These are phyloP conservation scores for Tephrocybe sp. DNA, from an alignment of 768 basidiomycete species.

Conservation along the genomic window DNA sequence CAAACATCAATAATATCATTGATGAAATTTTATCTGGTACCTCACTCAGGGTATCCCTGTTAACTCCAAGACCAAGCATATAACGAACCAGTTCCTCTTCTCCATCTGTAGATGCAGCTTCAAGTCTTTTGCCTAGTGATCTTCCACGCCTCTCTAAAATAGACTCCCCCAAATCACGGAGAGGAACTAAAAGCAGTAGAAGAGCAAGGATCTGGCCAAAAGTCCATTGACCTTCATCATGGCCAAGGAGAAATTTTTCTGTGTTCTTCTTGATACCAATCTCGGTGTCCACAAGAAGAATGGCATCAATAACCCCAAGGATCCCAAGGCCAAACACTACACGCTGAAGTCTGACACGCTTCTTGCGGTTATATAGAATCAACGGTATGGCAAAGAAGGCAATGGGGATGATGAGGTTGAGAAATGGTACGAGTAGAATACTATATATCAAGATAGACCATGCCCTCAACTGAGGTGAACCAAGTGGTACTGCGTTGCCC, in stretches of 20 bases:
- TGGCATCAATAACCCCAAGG: neutral
- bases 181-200: constrained; percentile 6
- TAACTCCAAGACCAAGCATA: too few relatives aligned
- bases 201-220: constrained; percentile 10
- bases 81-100: too few relatives aligned
- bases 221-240: neutral
- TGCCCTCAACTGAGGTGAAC: neutral
- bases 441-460: constrained; percentile 1
- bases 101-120: too few relatives aligned
- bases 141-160: too few relatives aligned
- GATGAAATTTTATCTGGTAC: too few relatives aligned
- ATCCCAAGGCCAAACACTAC: neutral
- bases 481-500: neutral
- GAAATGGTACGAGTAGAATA: neutral
- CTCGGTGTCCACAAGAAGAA: neutral
- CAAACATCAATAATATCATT: too few relatives aligned
- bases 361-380: too few relatives aligned
- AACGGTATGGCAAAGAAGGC: neutral
- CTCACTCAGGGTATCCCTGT: too few relatives aligned
- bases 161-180: neutral
- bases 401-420: neutral
- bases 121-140: too few relatives aligned
- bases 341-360: too few relatives aligned
- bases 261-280: neutral
- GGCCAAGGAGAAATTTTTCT: neutral